A percentile compares a stretch with the other conserved stretches of the same genome.
Evolutionary conservation across 2,329 filamentous ascomycete genomes (phyloP).

Genomic region (Ophiostoma perfectum): DNA sequence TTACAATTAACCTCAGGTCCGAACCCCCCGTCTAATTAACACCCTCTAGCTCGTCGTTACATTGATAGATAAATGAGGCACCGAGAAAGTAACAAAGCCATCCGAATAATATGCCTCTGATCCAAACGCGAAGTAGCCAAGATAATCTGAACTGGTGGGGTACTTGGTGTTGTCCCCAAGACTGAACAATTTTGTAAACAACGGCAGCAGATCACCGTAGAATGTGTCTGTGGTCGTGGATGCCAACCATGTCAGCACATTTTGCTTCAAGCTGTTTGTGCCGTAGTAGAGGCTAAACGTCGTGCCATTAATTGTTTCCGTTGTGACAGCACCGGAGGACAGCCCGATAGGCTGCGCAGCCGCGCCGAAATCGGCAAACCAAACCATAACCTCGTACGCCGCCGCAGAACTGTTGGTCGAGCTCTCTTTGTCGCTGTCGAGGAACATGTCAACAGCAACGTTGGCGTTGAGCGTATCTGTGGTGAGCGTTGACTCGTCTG

Average conservation of each 20-base stretch:
- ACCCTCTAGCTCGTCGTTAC: constrained; percentile 18
- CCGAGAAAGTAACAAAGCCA: constrained; percentile 45
- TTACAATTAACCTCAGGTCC: background rate
- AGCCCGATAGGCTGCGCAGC: constrained; percentile 36
- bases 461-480: constrained; percentile 45
- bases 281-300: constrained; percentile 42
- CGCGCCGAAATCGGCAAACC: constrained; percentile 23
- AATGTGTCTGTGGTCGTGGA: constrained; percentile 37
- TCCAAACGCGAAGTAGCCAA: constrained; percentile 49
- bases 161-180: constrained; percentile 33
- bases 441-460: constrained; percentile 55
- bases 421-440: constrained; percentile 41
- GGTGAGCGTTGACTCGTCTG: constrained; percentile 34
- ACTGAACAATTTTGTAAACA: constrained; percentile 40
- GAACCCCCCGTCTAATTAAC: background rate
- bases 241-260: constrained; percentile 48
- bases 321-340: constrained; percentile 32
- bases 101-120: constrained; percentile 44
- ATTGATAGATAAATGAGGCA: constrained; percentile 37
- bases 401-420: constrained; percentile 40
- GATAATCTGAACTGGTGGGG: constrained; percentile 40
- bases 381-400: constrained; percentile 34
- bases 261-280: constrained; percentile 38
- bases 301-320: constrained; percentile 38
- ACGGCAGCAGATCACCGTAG: constrained; percentile 42